Evolutionary conservation across 1,139 yeast species (phyloP).

Genomic region (Geotrichum aggregatum): DNA sequence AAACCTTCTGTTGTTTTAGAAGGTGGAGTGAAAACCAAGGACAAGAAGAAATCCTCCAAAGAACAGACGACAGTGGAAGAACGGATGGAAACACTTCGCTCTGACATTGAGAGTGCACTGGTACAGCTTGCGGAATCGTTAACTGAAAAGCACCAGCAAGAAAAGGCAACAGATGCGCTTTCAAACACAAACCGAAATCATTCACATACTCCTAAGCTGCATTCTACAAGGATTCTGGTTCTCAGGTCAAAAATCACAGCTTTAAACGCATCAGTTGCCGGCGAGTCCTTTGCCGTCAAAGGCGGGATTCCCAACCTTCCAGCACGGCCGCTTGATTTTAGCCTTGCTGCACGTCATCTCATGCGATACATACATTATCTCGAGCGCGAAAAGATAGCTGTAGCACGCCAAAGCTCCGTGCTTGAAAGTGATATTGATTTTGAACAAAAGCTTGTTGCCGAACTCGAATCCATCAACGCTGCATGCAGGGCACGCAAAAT

Average conservation of each 20-base stretch:
- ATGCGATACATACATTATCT: constrained; percentile 8
- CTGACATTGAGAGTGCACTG: background rate
- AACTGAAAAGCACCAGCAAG: background rate
- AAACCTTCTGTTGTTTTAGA: too few species aligned
- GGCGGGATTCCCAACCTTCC: constrained; percentile 8
- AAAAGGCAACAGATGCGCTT: background rate
- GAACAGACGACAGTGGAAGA: background rate
- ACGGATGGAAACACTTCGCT: background rate
- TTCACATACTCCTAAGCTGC: background rate
- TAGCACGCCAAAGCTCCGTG: background rate
- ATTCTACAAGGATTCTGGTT: constrained; percentile 1
- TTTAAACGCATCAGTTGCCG: background rate
- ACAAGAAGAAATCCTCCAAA: background rate
- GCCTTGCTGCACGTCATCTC: constrained; percentile 9
- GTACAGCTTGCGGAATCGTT: background rate
- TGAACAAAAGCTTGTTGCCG: constrained; percentile 4
- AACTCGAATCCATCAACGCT: constrained; percentile 1
- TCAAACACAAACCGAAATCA: background rate
- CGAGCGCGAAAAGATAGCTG: background rate
- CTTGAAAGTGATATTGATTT: constrained; percentile 5
- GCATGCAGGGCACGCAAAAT: background rate
- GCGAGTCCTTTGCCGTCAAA: constrained; percentile 6
- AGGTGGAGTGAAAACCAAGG: background rate
- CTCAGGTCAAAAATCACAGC: constrained; percentile 7
- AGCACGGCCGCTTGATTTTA: constrained; percentile 3